These are phyloP conservation scores for Puccinia polysora DNA, from an alignment of 1,284 basidiomycete genomes.

Conservation along the genomic window DNA sequence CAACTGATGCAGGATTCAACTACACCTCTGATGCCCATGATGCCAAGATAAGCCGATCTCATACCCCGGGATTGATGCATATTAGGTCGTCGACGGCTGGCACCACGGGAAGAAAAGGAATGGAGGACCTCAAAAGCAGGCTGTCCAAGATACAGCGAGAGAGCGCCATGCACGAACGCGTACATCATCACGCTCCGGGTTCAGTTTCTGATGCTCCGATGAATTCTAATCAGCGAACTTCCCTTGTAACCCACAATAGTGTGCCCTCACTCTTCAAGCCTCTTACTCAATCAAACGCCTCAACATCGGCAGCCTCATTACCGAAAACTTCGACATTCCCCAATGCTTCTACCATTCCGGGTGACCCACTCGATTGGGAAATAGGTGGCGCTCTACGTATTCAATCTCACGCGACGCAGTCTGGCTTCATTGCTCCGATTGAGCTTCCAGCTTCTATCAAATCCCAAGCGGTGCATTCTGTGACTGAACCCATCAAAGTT, in stretches of 20 bases:
- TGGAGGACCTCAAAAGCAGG: conserved; percentile 38
- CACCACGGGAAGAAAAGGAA: conserved; percentile 14
- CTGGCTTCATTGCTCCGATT: conserved; percentile 11
- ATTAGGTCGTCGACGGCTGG: conserved; percentile 7
- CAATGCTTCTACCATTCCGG: not conserved
- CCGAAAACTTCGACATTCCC: conserved; percentile 7
- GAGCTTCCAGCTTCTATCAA: conserved; percentile 6
- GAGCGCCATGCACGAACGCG: conserved; percentile 41
- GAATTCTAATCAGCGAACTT: conserved; percentile 9
- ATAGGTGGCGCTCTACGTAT: not conserved
- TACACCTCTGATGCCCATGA: conserved; percentile 38
- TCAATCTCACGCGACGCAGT: not conserved
- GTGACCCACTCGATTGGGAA: conserved; percentile 9
- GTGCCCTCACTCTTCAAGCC: not conserved
- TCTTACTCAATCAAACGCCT: not conserved
- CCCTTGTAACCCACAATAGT: conserved; percentile 20
- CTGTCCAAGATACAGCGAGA: conserved; percentile 37
- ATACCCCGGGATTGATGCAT: conserved; percentile 22
- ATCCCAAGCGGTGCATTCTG: not conserved
- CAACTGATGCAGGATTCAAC: conserved; percentile 39
- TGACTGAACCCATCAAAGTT: conserved; percentile 18
- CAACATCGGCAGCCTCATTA: not conserved
- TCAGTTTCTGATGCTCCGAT: conserved; percentile 2
- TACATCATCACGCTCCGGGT: conserved; percentile 11
- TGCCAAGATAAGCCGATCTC: conserved; percentile 36